phyloP scores from a whole-genome alignment of 2,329 filamentous ascomycete genomes.

The Cercospora nicotianae region DNA sequence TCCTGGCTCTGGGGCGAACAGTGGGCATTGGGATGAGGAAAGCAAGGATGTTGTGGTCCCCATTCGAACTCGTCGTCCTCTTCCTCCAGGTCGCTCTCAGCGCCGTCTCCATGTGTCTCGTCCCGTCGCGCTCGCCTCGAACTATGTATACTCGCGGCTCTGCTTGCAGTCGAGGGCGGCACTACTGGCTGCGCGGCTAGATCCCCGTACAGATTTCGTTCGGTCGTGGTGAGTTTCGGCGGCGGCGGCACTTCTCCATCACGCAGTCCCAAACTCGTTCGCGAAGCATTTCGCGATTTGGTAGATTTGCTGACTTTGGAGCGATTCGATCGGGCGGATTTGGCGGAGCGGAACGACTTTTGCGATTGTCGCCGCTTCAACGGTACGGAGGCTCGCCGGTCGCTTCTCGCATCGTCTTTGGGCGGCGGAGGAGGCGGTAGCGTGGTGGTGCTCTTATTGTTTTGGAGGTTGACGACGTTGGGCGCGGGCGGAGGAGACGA shows the following conservation, averaged over 20 bases:
- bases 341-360: slow-evolving; percentile 29
- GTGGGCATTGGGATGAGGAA: slow-evolving; percentile 88
- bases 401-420: slow-evolving; percentile 21
- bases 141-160: slow-evolving; percentile 7
- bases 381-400: slow-evolving; percentile 36
- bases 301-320: slow-evolving; percentile 15
- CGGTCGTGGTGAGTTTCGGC: slow-evolving; percentile 2
- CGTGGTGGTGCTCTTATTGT: slow-evolving; percentile 27
- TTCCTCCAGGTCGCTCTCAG: slow-evolving; percentile 12
- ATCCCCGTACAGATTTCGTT: slow-evolving; percentile 11
- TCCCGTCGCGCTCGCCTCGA: slow-evolving; percentile 13
- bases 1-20: slow-evolving; percentile 75
- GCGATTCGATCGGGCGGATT: slow-evolving; percentile 8
- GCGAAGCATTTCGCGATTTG: slow-evolving; percentile 4
- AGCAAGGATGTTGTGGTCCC: slow-evolving; percentile 93
- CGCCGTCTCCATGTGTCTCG: slow-evolving; percentile 43
- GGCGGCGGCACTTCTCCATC: slow-evolving; percentile 17
- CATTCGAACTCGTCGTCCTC: slow-evolving; percentile 72
- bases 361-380: slow-evolving; percentile 35
- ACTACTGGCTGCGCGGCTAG: slow-evolving; percentile 8
- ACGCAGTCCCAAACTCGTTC: neutral
- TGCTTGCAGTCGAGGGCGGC: neutral
- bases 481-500: slow-evolving; percentile 25
- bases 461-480: slow-evolving; percentile 2
- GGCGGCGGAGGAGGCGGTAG: slow-evolving; percentile 22